Evolutionary conservation across 2,329 filamentous ascomycete species (phyloP).

Genomic region (Paraphoma sp.): DNA sequence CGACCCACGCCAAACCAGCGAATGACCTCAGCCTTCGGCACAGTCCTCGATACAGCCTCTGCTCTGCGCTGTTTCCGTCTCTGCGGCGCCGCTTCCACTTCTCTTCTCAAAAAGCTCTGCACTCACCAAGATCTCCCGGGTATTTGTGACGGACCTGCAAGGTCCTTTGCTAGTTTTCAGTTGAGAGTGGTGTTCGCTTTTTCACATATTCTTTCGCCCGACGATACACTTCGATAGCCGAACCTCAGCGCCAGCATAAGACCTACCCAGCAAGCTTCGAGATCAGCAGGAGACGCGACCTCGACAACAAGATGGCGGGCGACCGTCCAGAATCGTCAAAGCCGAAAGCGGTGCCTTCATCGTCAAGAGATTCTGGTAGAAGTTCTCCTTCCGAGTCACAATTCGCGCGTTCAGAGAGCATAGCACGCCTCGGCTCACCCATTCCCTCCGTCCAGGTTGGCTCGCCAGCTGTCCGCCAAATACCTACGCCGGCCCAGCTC

Average conservation of each 20-base stretch:
- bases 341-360: slow-evolving; percentile 37
- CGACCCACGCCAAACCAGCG: slow-evolving; percentile 23
- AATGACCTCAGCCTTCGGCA: slow-evolving; percentile 36
- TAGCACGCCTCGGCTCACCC: slow-evolving; percentile 62
- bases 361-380: slow-evolving; percentile 30
- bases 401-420: slow-evolving; percentile 59
- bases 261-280: not conserved
- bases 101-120: not conserved
- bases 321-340: slow-evolving; percentile 28
- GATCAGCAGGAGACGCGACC: slow-evolving; percentile 4
- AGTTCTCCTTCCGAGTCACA: slow-evolving; percentile 43
- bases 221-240: slow-evolving; percentile 31
- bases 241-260: slow-evolving; percentile 1
- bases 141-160: not conserved
- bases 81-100: slow-evolving; percentile 5
- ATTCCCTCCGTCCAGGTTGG: slow-evolving; percentile 54
- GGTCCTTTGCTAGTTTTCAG: not conserved
- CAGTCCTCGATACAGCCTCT: slow-evolving; percentile 19
- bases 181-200: not conserved
- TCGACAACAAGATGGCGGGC: slow-evolving; percentile 23
- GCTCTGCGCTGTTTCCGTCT: slow-evolving; percentile 4
- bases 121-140: not conserved
- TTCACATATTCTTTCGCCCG: slow-evolving; percentile 16
- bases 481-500: slow-evolving; percentile 58
- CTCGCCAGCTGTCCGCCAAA: slow-evolving; percentile 58